Evolutionary conservation across 257 asterid species (phyloP), one percentile per base, ranked within the genome.

Genomic region (Nicotiana sylvestris): DNA sequence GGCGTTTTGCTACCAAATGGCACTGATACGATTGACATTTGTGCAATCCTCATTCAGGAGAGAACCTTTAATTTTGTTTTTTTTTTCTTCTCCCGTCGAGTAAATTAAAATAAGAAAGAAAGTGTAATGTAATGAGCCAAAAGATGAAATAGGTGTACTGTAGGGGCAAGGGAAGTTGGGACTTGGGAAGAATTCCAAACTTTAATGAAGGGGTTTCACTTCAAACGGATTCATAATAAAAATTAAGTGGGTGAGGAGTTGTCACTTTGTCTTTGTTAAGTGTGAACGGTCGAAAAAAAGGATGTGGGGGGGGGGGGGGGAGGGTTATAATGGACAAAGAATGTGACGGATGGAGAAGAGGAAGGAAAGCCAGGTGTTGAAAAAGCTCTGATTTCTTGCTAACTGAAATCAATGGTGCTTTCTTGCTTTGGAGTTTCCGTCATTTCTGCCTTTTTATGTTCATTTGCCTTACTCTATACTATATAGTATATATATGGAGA

Each of bases 361-460:
- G 56, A 39, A 77, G 53, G n/a, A 29, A 33, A 79, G 86, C 86
- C 95, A 91, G 90, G 92, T 91, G 95, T 91, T 91, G 86, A 74
- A 83, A 91, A 89, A 84, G 86, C 88, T 90, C 95, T 91, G 95
- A 39, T 66, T 10, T 62, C 70, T 80, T 65, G 77, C 77, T 32
- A 65, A 81, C 85, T 82, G 74, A 83, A 84, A 81, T 88, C 91
- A 87, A 88, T 91, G 92, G 92, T 83, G 81, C 61, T 82, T 78
- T 57, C 55, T 76, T 13, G 77, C 82, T 13, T 83, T 66, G 78
- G 68, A 83, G 78, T 66, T 76, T 76, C 85, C 81, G 72, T 82
- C 80, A 7, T 81, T 39, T 1, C 30, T 8, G 1, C 15, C 1
- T 35, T 17, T 17, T 5, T 15, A 1, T 7, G 4, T 16, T 51